These are phyloP conservation scores for Arabidopsis hybrid DNA, from an alignment of 441 rosid genomes.

Conservation along the genomic window DNA sequence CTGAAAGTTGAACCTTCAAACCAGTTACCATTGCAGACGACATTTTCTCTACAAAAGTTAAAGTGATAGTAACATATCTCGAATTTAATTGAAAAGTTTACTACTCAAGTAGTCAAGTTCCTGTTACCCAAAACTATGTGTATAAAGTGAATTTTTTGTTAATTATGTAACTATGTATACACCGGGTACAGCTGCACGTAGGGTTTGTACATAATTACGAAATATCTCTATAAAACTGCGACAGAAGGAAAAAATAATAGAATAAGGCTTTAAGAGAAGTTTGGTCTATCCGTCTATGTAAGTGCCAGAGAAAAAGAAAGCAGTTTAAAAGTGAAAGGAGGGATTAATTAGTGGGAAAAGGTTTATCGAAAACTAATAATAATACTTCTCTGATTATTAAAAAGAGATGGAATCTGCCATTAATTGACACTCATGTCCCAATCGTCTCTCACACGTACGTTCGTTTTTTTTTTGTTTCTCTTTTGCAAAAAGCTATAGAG, in stretches of 20 bases:
- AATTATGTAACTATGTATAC: not conserved
- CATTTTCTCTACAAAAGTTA: not conserved
- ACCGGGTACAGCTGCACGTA: constrained; percentile 14
- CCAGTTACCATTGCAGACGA: not conserved
- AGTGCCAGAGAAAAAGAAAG: constrained; percentile 37
- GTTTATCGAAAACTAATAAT: constrained; percentile 13
- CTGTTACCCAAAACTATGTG: not conserved
- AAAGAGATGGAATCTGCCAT: constrained; percentile 46
- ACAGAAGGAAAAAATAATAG: constrained; percentile 1
- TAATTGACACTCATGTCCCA: constrained; percentile 79
- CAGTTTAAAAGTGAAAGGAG: constrained; percentile 1
- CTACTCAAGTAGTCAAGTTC: constrained; percentile 6
- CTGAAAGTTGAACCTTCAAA: constrained; percentile 2
- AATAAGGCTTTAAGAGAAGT: constrained; percentile 15
- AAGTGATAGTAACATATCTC: constrained; percentile 15
- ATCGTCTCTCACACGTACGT: constrained; percentile 75
- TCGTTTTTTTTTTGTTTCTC: constrained; percentile 15
- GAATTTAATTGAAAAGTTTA: not conserved
- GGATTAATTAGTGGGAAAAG: not conserved
- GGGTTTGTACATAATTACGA: not conserved
- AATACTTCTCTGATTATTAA: not conserved
- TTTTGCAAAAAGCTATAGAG: constrained; percentile 63
- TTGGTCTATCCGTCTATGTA: constrained; percentile 35
- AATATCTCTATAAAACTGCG: constrained; percentile 5
- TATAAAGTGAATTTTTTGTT: not conserved